Evolutionary conservation across 371 early-diverging fungal genomes (phyloP), one percentile per base, ranked within the genome.

Genomic region (Lichtheimia ornata): DNA sequence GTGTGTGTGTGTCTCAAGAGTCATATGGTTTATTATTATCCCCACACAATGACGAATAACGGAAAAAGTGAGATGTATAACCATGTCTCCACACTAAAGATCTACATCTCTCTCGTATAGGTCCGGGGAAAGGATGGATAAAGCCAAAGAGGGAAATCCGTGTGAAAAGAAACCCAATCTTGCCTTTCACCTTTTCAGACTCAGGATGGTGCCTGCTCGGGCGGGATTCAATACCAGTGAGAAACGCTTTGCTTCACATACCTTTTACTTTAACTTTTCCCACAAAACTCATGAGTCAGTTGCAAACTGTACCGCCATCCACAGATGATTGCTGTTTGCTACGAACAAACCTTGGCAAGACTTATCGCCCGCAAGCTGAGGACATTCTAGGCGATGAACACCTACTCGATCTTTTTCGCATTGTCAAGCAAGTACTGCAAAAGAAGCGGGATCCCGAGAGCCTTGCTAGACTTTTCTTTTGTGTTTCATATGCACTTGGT

Each of bases 311-410:
- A 18, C 47, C n/a, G n/a, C 22, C 47, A 9, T 47, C 47, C 4
- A 47, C 22, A n/a, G 41, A 55, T 40, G 45, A 56, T 27, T 56
- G 42, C 22, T 56, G 57, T 45, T 42, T 56, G 25, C 28, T 56
- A n/a, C 43, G 42, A 20, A 27, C 57, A 15, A 27, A 40, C 44
- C 17, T 25, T 15, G 57, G 43, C 43, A 40, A 43, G 4, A 15
- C 43, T 12, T 58, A 65, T 53, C 59, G 75, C 27, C 77, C 77
- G 11, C 73, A 73, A 40, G 77, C 75, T 15, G 81, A 80, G 51
- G 81, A 80, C 57, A 80, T 77, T 45, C 56, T 80, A 27, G 68
- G 56, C 11, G 77, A 77, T 50, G 76, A 77, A 55, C 75, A 75
- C 28, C 53, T 80, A 14, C 61, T 80, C 13, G 77, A 77, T 44